Evolutionary conservation across 202 grass and related monocot species (phyloP).

Genomic region (Dendrocalamus latiflorus): DNA sequence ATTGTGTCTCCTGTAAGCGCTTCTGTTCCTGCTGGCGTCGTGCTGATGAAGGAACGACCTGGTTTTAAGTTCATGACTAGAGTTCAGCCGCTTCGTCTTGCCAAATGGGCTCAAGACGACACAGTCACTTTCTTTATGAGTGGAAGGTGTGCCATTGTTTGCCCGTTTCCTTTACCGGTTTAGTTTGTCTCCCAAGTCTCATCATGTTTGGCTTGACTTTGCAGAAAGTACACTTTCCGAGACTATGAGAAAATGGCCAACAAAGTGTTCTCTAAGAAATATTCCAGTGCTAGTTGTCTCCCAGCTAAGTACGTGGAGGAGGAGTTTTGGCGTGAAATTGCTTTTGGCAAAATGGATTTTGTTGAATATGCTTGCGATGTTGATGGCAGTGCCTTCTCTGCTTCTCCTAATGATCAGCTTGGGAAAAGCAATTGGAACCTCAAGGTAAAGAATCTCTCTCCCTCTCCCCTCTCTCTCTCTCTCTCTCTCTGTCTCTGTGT

Average conservation of each 20-base stretch:
- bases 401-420: conserved; percentile 71
- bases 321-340: conserved; percentile 97
- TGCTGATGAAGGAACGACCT: conserved; percentile 80
- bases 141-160: conserved; percentile 59
- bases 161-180: neutral
- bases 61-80: conserved; percentile 89
- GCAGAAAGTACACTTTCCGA: conserved; percentile 94
- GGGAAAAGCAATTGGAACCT: conserved; percentile 94
- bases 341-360: conserved; percentile 85
- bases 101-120: conserved; percentile 80
- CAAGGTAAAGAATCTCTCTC: conserved; percentile 51
- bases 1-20: conserved; percentile 65
- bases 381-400: conserved; percentile 99
- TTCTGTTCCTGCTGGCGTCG: conserved; percentile 75
- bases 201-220: conserved; percentile 17
- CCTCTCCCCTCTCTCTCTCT: neutral
- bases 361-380: conserved; percentile 99
- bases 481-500: too few species aligned
- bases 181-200: neutral
- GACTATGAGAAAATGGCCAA: conserved; percentile 97
- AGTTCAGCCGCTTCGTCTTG: conserved; percentile 82
- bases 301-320: conserved; percentile 82
- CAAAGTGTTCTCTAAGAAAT: conserved; percentile 83
- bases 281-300: conserved; percentile 72
- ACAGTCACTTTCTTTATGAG: conserved; percentile 91